Evolutionary conservation across 139 green algal genomes (phyloP).

Genomic region (Zygnema circumcarinatum): DNA sequence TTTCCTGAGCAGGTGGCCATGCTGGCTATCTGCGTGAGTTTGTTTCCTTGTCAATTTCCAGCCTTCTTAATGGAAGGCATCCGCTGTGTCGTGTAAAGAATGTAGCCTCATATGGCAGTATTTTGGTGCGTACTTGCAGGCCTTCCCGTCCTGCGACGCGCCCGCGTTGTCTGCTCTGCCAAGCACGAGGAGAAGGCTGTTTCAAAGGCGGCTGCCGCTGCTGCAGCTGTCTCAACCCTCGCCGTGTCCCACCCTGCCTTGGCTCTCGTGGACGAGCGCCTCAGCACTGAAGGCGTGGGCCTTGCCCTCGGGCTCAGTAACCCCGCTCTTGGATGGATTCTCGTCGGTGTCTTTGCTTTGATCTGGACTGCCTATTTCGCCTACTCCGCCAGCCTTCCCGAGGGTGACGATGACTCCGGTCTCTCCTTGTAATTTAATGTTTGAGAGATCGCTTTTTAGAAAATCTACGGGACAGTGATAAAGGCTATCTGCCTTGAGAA

Average conservation of each 20-base stretch:
- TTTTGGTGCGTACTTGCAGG: too few relatives aligned
- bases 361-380: constrained; percentile 55
- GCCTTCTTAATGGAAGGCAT: too few relatives aligned
- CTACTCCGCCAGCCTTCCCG: constrained; percentile 3
- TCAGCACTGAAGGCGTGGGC: constrained; percentile 47
- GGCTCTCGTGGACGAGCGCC: constrained; percentile 50
- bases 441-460: too few relatives aligned
- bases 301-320: constrained; percentile 53
- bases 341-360: constrained; percentile 53
- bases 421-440: constrained; percentile 38
- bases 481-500: too few relatives aligned
- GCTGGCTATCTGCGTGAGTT: too few relatives aligned
- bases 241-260: constrained; percentile 33
- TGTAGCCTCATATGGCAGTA: too few relatives aligned
- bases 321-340: constrained; percentile 47
- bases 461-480: too few relatives aligned
- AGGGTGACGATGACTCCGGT: constrained; percentile 57
- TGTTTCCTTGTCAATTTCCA: background rate
- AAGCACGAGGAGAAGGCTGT: background rate
- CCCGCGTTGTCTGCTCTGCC: constrained; percentile 34
- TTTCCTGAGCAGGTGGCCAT: too few relatives aligned
- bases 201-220: constrained; percentile 29
- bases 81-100: too few relatives aligned
- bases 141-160: constrained; percentile 4
- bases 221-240: constrained; percentile 16